Base-by-base conservation (phyloP, 805 yeast species). In the Yamadazyma scolyti region DNA sequence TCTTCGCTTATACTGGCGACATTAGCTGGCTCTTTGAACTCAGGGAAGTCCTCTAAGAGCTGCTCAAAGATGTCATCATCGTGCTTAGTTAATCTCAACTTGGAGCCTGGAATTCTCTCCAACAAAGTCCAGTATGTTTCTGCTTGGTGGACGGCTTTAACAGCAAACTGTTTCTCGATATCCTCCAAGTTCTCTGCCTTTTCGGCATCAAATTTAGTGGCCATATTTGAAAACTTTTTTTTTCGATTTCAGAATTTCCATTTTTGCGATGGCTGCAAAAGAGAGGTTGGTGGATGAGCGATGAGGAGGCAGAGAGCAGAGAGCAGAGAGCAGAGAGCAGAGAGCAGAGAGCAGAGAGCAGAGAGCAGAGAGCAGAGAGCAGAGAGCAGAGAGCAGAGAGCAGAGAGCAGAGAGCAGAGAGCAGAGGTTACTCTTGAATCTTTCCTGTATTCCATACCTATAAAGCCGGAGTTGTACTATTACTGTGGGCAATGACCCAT, bases 101-200 rank as follows among this genome's bases (percentile, higher is more conserved):
- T 75, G 25, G 93, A 74, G n/a, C 95, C 97, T 39, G 82, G 79
- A 34, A 88, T 65, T 45, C 77, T 76, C 36, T 73, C 73, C 33
- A 93, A 62, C 36, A 93, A 59, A 28, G 71, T 70, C 96, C 96
- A 93, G 73, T 90, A 93, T 1, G 96, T 81, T 53, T 87, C 95
- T 36, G 95, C 93, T 58, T 93, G 97, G 59, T 76, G 79, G 11
- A 93, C 98, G 4, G 97, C 98, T 61, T 83, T 86, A 37, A 93
- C 98, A 24, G 98, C 97, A 53, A 93, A 93, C 66, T 93, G 97
- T 72, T 79, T 87, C 62, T 93, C 98, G 51, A 93, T 87, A 32
- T 54, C 55, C 61, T 90, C 97, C 48, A 86, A 70, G 67, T 93
- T 93, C 40, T 93, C 96, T 27, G 98, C 97, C 37, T 71, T 73